Base-by-base conservation (phyloP, 2,329 filamentous ascomycete genomes). In the Cordyceps cicadae region DNA sequence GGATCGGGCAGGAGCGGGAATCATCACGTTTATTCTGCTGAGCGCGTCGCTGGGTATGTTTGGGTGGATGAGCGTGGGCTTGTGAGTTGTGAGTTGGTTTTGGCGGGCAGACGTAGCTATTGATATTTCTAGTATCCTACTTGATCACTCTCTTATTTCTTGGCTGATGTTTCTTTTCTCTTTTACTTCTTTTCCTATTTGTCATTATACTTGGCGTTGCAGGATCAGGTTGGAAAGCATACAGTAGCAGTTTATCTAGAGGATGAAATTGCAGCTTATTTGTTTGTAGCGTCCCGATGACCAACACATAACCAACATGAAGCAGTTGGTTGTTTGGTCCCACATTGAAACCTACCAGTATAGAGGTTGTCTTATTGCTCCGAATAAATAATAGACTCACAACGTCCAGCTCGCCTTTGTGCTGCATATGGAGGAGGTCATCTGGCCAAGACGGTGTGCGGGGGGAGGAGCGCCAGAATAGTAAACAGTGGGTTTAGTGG, bases 31-130 rank as follows among this genome's bases (percentile, higher is more conserved):
- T 24, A 56, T 81, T n/a, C 64, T 81, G 9, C 66, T 81, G 1
- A 74, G 72, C 7, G 67, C 70, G 3, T 71, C 74, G 1, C 69
- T 70, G 15, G 74, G 74, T 26, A 70, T 77, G 37, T 79, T 80
- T 63, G 73, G 72, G 19, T 81, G 79, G 79, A 81, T 81, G 76
- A 79, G 77, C 63, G 64, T 75, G 26, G 76, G 75, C 2, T 68
- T 61, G 12, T 75, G 67, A 43, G n/a, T 19, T 4, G n/a, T 5
- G 45, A 3, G 8, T 24, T 12, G 29, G 5, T 24, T 24, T 4
- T 24, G 24, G 45, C n/a, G 26, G 29, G 43, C 54, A 49, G 37
- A 37, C 19, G 19, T 48, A 19, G 54, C 29, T 17, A 12, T 39
- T 12, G 17, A 37, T 4, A 56, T 45, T 19, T 3, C 15, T 15